Evolutionary conservation across 2,329 filamentous ascomycete genomes (phyloP), one percentile per base, ranked within the genome.

Genomic region (Claviceps arundinis): DNA sequence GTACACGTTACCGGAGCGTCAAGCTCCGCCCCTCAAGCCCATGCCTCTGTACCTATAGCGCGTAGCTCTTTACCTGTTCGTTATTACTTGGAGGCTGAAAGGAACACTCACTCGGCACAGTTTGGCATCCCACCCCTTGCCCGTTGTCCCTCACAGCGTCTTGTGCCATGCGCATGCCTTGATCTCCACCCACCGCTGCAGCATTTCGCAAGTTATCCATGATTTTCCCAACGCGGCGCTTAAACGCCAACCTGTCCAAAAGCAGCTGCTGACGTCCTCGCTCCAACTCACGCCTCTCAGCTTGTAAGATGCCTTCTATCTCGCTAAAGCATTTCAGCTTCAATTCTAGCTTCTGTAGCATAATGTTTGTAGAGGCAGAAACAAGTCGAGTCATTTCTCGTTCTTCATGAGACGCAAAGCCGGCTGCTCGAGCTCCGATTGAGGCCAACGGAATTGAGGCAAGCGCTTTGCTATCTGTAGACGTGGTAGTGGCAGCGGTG

Each of bases 291-390:
- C 90, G 81, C 54, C 91, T 84, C 72, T 98, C 93, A 5, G 90
- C 89, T 61, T 94, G 87, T 49, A 98, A 76, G 45, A 96, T 84
- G 17, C 87, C 79, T 69, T 98, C 93, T 78, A 98, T 90, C 67
- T 98, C 93, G 61, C 87, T 85, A 70, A 98, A 98, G 66, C 97
- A 95, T 63, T 89, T 84, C 54, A 98, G 77, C 71, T 98, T 98
- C 61, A 97, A 74, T 69, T 97, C 89, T 56, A 97, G 82, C 70
- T 98, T 98, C 64, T 95, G 85, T 37, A 97, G 75, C n/a, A 88
- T 91, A 13, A 95, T 77, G 64, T 98, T 98, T 50, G 95, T 88
- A 0, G 89, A 89, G 5, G 89, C 86, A 2, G 89, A 91, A 9
- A 98, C 88, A 47, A 97, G 81, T 16, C 89, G 86, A 19, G 90